These are phyloP conservation scores for Intubia oerlemansii DNA, from an alignment of 2,329 filamentous ascomycete species.

Conservation along the genomic window DNA sequence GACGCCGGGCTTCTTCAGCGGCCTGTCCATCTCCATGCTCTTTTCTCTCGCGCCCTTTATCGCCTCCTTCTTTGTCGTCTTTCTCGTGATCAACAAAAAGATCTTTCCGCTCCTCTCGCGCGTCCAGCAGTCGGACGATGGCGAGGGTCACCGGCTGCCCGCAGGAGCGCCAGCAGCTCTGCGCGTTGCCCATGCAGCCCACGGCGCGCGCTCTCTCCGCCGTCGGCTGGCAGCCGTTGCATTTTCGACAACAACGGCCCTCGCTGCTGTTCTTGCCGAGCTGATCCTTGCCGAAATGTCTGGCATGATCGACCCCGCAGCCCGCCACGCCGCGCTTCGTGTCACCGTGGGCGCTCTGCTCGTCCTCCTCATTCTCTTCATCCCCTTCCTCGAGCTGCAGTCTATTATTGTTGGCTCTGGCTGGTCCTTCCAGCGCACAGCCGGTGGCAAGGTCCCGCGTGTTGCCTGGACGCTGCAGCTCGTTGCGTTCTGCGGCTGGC, in stretches of 20 bases:
- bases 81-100: conserved; percentile 39
- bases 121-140: conserved; percentile 26
- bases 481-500: conserved; percentile 42
- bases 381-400: conserved; percentile 62
- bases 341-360: conserved; percentile 50
- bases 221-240: conserved; percentile 35
- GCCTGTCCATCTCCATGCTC: conserved; percentile 15
- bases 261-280: conserved; percentile 59
- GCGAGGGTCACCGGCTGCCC: conserved; percentile 39
- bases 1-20: too few species aligned
- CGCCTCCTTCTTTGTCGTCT: conserved; percentile 44
- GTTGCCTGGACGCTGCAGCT: conserved; percentile 43
- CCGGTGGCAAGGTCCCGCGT: conserved; percentile 32
- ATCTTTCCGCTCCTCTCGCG: conserved; percentile 54
- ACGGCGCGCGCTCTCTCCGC: conserved; percentile 28
- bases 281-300: conserved; percentile 71
- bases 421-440: conserved; percentile 38
- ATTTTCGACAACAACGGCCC: conserved; percentile 56
- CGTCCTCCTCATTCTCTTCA: too few species aligned
- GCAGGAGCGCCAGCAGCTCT: conserved; percentile 37
- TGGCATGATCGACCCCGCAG: conserved; percentile 46
- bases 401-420: conserved; percentile 35
- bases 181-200: conserved; percentile 35
- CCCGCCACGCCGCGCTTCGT: conserved; percentile 44
- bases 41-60: conserved; percentile 49